Base-by-base conservation (phyloP, 371 early-diverging fungal species). In the Cokeromyces recurvatus region DNA sequence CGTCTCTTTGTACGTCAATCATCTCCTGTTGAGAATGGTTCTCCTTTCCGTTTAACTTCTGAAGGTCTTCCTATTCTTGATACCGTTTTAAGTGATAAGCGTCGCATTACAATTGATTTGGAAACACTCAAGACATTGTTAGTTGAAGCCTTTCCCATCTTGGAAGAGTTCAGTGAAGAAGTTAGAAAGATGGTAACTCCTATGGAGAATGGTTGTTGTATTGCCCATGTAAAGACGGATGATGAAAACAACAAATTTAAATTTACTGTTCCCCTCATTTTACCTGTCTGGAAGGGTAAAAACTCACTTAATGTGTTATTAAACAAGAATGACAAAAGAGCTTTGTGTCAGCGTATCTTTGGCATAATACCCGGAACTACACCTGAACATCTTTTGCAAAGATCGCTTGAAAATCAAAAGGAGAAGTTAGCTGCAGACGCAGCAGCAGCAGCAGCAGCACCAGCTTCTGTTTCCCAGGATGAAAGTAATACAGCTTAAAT, bases 1-100 rank as follows among this genome's bases (percentile, higher is more conserved):
- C 76, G 84, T 42, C 61, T 86, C 2, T 93, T 97, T 62, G 81
- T 84, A 20, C 83, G 90, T 47, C 87, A 84, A 68, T 81, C 82
- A 27, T 64, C 68, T 6, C 64, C 68, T 27, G 51, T 68, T 37
- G 75, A 74, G 22, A 72, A 72, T 23, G 76, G 64, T 9, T 88
- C 84, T 56, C 69, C 81, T 6, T 92, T 86, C 80, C 82, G 95
- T 21, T 68, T 92, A 15, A 75, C 84, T 22, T 69, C 79, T 43
- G 94, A 94, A 53, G 92, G 93, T 37, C 56, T 94, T 27, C 71
- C 80, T 15, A 68, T 84, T 49, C 60, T 92, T 38, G 71, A 74
- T 14, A 77, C 77, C 17, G 82, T 74, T 43, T 59, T 89, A 32
- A 65, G 69, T 24, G 62, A 77, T 23, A 65, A 72, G 21, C 71